Conservation (phyloP, 768 basidiomycete genomes). For the Leccinum fibrillosum region DNA sequence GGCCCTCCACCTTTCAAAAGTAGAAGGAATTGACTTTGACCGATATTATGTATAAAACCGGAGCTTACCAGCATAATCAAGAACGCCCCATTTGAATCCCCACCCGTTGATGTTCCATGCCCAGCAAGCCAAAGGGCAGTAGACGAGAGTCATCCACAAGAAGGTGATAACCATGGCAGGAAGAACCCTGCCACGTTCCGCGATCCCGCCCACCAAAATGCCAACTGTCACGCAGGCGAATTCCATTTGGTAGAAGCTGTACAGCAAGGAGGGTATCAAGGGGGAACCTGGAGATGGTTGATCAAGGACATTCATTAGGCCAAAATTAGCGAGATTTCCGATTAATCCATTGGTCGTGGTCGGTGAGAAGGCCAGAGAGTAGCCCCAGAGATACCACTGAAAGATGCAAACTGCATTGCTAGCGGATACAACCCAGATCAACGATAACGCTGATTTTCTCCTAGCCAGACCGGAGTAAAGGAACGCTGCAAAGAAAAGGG, state of each 20-base stretch:
- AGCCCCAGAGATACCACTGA: slow-evolving; percentile 84
- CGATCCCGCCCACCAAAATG: slow-evolving; percentile 75
- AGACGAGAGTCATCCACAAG: slow-evolving; percentile 83
- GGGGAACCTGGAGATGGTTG: slow-evolving; percentile 76
- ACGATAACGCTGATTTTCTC: slow-evolving; percentile 63
- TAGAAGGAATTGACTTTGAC: not conserved
- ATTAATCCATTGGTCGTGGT: slow-evolving; percentile 74
- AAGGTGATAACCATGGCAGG: slow-evolving; percentile 82
- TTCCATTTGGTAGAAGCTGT: slow-evolving; percentile 86
- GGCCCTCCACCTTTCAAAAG: slow-evolving; percentile 66
- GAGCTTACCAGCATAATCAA: slow-evolving; percentile 80
- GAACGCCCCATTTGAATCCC: slow-evolving; percentile 79
- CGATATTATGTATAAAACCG: slow-evolving; percentile 3
- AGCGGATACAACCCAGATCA: slow-evolving; percentile 75
- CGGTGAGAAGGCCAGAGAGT: slow-evolving; percentile 80
- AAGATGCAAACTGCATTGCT: slow-evolving; percentile 74
- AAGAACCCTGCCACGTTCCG: slow-evolving; percentile 81
- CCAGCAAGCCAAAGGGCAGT: slow-evolving; percentile 87
- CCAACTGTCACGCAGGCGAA: slow-evolving; percentile 80
- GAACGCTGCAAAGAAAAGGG: slow-evolving; percentile 44
- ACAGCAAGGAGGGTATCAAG: slow-evolving; percentile 78
- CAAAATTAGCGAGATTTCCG: slow-evolving; percentile 78
- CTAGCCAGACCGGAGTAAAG: slow-evolving; percentile 71
- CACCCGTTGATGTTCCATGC: slow-evolving; percentile 80
- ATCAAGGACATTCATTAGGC: slow-evolving; percentile 66